Evolutionary conservation across 1,139 yeast species (phyloP), one percentile per base, ranked within the genome.

Genomic region (Arxiozyma telluris): DNA sequence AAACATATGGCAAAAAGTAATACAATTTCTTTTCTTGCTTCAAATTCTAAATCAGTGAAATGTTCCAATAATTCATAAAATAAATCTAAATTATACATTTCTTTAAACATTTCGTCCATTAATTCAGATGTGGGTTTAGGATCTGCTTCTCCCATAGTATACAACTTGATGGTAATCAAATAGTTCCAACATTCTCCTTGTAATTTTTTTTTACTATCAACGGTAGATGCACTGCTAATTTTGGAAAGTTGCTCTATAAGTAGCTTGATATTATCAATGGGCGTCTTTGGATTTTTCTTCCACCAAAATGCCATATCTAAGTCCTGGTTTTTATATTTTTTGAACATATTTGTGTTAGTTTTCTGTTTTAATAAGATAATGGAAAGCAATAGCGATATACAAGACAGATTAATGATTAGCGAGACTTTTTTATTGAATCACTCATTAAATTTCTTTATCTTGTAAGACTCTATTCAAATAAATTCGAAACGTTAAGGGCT

Each of bases 221-320:
- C 61, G 9, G 68, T 61, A 5, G 61, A 44, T 3, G 56, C 44
- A 39, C 39, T 45, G 12, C 46, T 43, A 3, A 59, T 45, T 39
- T 87, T 84, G 42, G 76, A 70, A 20, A 89, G 76, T 62, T 82
- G 88, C 53, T 93, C 98, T 60, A 80, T 81, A 58, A 90, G 76
- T 17, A 83, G 82, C 55, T 88, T 78, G 18, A 89, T 85, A 56
- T 90, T 77, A 65, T 93, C 98, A 42, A 79, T 81, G 1, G 97
- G 96, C 2, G 96, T 84, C 70, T 89, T 89, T n/a, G 95, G 96
- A 67, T 84, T 87, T 66, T 96, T 78, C 62, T 89, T 87, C 77
- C 93, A 91, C 64, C 93, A 75, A 65, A 91, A 91, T 21, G 97
- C 87, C 96, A 91, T 89, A 51, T 64, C 68, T 49, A 64, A 51